A percentile compares a stretch with the other conserved stretches of the same genome.
Conservation (phyloP, 78 protist species). For the Salpingoeca rosetta region DNA sequence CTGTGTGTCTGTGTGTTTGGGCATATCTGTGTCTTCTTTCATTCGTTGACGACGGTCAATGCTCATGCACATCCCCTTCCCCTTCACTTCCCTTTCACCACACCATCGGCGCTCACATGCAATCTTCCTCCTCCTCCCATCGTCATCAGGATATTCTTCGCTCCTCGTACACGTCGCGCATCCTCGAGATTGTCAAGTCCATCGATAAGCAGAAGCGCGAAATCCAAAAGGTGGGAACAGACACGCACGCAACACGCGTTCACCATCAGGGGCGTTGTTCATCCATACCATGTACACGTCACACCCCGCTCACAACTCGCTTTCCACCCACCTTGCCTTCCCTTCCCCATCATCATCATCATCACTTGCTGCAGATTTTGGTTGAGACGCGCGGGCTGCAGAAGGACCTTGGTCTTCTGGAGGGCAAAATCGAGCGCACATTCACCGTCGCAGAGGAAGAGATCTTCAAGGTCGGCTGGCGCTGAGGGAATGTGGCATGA, state of each 20-base stretch:
- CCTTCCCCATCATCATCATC: not conserved
- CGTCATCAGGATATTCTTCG: not conserved
- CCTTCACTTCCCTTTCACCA: no score
- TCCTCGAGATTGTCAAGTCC: not conserved
- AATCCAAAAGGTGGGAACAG: not conserved
- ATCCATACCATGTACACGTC: no score
- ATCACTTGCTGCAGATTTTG: not conserved
- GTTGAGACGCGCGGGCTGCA: not conserved
- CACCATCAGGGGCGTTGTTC: no score
- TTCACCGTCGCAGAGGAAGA: not conserved
- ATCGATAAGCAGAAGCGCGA: not conserved
- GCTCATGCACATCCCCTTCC: no score
- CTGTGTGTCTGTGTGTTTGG: no score
- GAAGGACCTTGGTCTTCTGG: not conserved
- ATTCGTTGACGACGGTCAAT: no score
- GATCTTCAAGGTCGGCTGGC: not conserved
- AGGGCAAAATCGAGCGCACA: not conserved
- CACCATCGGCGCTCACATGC: no score
- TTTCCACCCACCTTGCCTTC: not conserved
- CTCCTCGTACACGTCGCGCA: not conserved
- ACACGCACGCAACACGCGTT: no score
- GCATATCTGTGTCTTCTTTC: no score
- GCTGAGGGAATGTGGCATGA: no score
- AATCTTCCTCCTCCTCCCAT: no score
- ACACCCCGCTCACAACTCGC: not conserved